Conservation (phyloP, 352 stramenopile genomes). For the Globisporangium alternatum region DNA sequence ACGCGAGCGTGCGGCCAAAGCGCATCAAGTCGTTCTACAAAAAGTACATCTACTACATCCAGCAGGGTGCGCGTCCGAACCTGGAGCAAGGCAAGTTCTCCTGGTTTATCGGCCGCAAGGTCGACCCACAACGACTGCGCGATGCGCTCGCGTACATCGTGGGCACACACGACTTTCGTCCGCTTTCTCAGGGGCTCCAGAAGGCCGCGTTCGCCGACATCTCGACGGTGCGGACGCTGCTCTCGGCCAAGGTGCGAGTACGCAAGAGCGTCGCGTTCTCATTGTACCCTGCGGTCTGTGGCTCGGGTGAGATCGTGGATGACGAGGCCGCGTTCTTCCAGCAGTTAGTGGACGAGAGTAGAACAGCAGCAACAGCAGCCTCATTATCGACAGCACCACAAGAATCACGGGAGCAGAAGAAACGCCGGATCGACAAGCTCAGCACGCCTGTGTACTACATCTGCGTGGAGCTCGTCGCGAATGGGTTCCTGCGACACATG, state of each 20-base stretch:
- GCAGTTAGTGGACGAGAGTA: neutral
- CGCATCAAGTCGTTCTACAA: slow-evolving; percentile 83
- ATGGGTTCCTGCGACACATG: slow-evolving; percentile 87
- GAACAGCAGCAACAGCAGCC: neutral
- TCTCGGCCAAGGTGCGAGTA: slow-evolving; percentile 59
- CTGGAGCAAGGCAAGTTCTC: slow-evolving; percentile 71
- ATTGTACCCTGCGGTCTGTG: slow-evolving; percentile 51
- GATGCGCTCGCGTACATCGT: slow-evolving; percentile 69
- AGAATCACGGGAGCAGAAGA: slow-evolving; percentile 34
- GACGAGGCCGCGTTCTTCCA: slow-evolving; percentile 22
- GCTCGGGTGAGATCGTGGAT: slow-evolving; percentile 54
- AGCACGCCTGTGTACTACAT: slow-evolving; percentile 57
- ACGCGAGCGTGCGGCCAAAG: slow-evolving; percentile 28
- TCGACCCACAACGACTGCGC: slow-evolving; percentile 58
- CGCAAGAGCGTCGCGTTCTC: slow-evolving; percentile 72
- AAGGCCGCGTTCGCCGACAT: slow-evolving; percentile 58
- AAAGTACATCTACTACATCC: slow-evolving; percentile 90
- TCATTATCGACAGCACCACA: slow-evolving; percentile 3
- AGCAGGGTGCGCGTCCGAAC: slow-evolving; percentile 73
- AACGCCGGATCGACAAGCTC: slow-evolving; percentile 23
- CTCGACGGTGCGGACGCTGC: slow-evolving; percentile 63
- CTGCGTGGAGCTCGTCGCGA: slow-evolving; percentile 81
- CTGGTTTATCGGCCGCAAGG: slow-evolving; percentile 74
- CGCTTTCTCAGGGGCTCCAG: slow-evolving; percentile 75
- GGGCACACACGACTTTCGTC: slow-evolving; percentile 73